Evolutionary conservation across 139 green algal genomes (phyloP), one percentile per base, ranked within the genome.

Genomic region (Chlamydomonas eustigma): DNA sequence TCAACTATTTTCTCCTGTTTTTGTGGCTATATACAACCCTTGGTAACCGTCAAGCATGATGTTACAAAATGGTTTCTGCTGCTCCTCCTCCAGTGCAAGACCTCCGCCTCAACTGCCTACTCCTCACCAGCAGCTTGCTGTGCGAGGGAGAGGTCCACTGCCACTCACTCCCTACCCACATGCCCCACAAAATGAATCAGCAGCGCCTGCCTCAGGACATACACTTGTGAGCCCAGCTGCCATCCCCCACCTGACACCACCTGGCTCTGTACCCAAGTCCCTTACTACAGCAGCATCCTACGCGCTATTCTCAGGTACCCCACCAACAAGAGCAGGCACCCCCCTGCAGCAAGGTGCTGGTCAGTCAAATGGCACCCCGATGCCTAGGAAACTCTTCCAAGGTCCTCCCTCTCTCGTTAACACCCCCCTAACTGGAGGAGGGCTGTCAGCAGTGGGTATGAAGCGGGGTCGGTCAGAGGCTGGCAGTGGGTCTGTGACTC

Each of bases 151-250:
- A 8, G 52, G 52, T 4, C 52, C 52, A 33, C 52, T 68, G 18
- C 52, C 52, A 35, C 22, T 68, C n/a, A 68, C 52, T 35, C 52
- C 52, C 6, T 68, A 68, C 52, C 52, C 52, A 68, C 52, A 68
- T 28, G 52, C 52, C 4, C 52, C 32, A 28, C 52, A 37, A 25
- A 8, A 28, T 8, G 18, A 22, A 8, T 25, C 52, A 35, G 52
- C 52, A 4, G 52, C 52, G 8, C 4, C 52, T 28, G 52, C n/a
- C 22, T 28, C 32, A 31, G 4, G 32, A 31, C 52, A 68, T 6
- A 28, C 4, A 31, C 52, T 28, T 6, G 12, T 28, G 52, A 28
- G 8, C 12, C n/a, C n/a, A n/a, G n/a, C n/a, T n/a, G n/a, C n/a
- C n/a, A n/a, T n/a, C n/a, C n/a, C n/a, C n/a, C n/a, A n/a, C n/a